Conservation (phyloP, 75 land plant genomes). For the Picea glauca region DNA sequence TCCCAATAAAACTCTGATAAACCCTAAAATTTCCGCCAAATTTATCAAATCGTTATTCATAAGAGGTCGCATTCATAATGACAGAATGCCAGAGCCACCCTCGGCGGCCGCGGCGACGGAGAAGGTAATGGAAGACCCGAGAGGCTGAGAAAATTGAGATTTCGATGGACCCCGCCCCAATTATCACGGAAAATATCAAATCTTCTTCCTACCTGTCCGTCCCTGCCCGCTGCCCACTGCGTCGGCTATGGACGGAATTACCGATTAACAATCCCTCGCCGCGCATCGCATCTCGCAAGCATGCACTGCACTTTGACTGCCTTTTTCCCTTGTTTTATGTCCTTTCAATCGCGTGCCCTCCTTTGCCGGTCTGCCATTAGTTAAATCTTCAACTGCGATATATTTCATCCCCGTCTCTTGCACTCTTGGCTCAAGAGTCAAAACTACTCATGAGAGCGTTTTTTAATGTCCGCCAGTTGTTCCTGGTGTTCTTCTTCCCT, state of each 20-base stretch:
- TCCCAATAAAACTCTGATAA: too few relatives aligned
- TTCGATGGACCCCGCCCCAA: background rate
- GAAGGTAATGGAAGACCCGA: background rate
- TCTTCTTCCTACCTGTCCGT: background rate
- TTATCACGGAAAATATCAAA: background rate
- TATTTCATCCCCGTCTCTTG: background rate
- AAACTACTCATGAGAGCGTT: too few relatives aligned
- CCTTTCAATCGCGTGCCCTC: conserved; percentile 4
- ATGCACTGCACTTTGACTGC: background rate
- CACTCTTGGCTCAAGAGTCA: too few relatives aligned
- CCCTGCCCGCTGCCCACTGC: background rate
- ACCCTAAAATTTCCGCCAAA: too few relatives aligned
- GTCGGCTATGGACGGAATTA: background rate
- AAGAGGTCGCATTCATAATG: too few relatives aligned
- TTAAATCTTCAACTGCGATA: background rate
- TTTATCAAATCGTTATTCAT: too few relatives aligned
- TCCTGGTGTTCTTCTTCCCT: background rate
- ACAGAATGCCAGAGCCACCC: background rate
- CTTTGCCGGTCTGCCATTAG: background rate
- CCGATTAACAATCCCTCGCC: too few relatives aligned
- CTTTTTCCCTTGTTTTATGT: background rate
- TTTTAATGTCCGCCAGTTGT: background rate
- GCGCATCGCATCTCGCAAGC: background rate
- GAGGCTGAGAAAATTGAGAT: too few relatives aligned
- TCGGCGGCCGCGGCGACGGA: conserved; percentile 1